These are phyloP conservation scores for Ceratocystis huliohia DNA, from an alignment of 2,329 filamentous ascomycete species.

Conservation along the genomic window DNA sequence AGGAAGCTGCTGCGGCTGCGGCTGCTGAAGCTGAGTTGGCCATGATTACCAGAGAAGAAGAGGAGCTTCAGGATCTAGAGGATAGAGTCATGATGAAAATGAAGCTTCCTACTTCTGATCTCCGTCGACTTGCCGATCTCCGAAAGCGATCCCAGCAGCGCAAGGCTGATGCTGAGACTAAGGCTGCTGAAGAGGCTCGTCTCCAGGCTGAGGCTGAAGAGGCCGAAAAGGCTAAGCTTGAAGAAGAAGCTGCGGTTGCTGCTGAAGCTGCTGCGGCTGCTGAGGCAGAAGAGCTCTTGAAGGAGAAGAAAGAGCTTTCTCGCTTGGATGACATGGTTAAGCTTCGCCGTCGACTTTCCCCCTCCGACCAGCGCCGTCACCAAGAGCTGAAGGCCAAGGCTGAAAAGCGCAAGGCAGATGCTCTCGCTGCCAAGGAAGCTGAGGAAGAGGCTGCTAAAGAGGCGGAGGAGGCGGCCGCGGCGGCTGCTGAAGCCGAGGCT, in stretches of 20 bases:
- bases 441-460: slow-evolving; percentile 26
- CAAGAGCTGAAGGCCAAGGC: slow-evolving; percentile 13
- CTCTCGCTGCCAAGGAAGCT: slow-evolving; percentile 26
- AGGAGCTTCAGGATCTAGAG: slow-evolving; percentile 25
- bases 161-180: slow-evolving; percentile 26
- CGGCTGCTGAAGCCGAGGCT: slow-evolving; percentile 10
- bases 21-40: slow-evolving; percentile 10
- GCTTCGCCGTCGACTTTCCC: slow-evolving; percentile 14
- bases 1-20: slow-evolving; percentile 11
- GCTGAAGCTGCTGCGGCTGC: slow-evolving; percentile 21
- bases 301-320: slow-evolving; percentile 26
- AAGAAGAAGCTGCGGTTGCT: slow-evolving; percentile 19
- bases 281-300: slow-evolving; percentile 25
- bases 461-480: slow-evolving; percentile 25
- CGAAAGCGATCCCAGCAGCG: slow-evolving; percentile 27
- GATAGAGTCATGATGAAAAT: slow-evolving; percentile 22
- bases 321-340: slow-evolving; percentile 15
- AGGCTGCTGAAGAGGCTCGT: slow-evolving; percentile 23
- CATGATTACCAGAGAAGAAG: slow-evolving; percentile 22
- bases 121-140: background rate
- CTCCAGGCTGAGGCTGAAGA: slow-evolving; percentile 5
- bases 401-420: slow-evolving; percentile 26
- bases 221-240: slow-evolving; percentile 7
- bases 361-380: slow-evolving; percentile 1
- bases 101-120: slow-evolving; percentile 1